These are phyloP conservation scores for Dianthus caryophyllus DNA, from an alignment of 148 eudicot genomes.

Conservation along the genomic window DNA sequence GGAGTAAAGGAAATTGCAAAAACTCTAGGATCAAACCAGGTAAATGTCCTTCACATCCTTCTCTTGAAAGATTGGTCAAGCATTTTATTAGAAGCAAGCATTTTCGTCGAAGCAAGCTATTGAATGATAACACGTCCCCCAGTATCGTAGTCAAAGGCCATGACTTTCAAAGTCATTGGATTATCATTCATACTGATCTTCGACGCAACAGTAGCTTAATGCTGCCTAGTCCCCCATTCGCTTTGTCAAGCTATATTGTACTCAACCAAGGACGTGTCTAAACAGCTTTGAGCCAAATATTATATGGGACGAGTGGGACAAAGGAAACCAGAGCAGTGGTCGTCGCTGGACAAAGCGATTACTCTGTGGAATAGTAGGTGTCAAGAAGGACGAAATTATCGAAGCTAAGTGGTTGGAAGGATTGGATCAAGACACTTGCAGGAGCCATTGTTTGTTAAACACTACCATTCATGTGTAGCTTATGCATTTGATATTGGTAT, in stretches of 20 bases:
- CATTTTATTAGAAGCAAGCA: not conserved
- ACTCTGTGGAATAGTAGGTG: slow-evolving; percentile 33
- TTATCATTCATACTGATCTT: not conserved
- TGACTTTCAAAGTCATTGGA: not conserved
- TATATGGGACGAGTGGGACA: slow-evolving; percentile 28
- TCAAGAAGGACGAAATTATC: slow-evolving; percentile 31
- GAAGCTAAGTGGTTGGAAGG: slow-evolving; percentile 10
- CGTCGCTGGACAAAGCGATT: slow-evolving; percentile 31
- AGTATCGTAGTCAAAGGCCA: slow-evolving; percentile 4
- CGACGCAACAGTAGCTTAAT: not conserved
- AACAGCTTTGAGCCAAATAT: slow-evolving; percentile 34
- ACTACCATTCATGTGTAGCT: slow-evolving; percentile 55
- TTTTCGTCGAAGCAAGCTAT: slow-evolving; percentile 18
- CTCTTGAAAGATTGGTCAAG: slow-evolving; percentile 5
- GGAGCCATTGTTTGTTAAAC: slow-evolving; percentile 31
- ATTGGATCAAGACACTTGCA: slow-evolving; percentile 12
- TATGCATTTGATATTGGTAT: slow-evolving; percentile 31
- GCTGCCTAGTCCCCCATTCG: not conserved
- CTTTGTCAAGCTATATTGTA: slow-evolving; percentile 4
- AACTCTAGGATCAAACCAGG: not conserved
- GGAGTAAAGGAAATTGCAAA: slow-evolving; percentile 10
- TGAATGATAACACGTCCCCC: slow-evolving; percentile 23
- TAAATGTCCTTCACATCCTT: slow-evolving; percentile 18
- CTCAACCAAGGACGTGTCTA: slow-evolving; percentile 27
- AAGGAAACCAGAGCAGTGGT: slow-evolving; percentile 40